Evolutionary conservation across 768 basidiomycete species (phyloP).

Genomic region (Tremella yokohamensis): DNA sequence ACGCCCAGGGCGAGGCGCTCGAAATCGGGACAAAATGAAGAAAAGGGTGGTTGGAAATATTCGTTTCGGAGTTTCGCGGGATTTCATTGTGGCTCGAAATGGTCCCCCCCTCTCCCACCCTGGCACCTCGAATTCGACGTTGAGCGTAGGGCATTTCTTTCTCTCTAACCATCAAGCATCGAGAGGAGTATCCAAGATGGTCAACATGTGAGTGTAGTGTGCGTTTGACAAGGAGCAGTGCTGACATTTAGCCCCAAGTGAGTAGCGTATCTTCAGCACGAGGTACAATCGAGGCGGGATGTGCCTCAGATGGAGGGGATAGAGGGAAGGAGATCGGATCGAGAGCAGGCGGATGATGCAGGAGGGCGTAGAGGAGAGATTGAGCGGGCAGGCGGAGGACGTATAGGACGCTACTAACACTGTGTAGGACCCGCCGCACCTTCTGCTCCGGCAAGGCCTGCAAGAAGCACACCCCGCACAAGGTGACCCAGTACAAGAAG

Average conservation of each 20-base stretch:
- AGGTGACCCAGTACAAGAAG: slow-evolving; percentile 99
- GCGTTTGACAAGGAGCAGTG: slow-evolving; percentile 1
- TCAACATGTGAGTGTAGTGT: slow-evolving; percentile 32
- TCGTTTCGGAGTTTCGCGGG: slow-evolving; percentile 43
- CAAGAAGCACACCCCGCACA: slow-evolving; percentile 71
- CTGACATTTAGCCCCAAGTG: slow-evolving; percentile 29
- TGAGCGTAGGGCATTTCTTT: not conserved
- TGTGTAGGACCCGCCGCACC: slow-evolving; percentile 80
- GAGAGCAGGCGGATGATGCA: no score
- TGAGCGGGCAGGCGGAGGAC: not conserved
- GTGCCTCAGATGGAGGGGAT: slow-evolving; percentile 11
- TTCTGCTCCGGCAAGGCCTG: slow-evolving; percentile 49
- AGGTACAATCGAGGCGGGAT: no score
- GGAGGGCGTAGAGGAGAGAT: slow-evolving; percentile 4
- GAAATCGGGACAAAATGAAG: slow-evolving; percentile 18
- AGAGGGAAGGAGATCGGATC: slow-evolving; percentile 8
- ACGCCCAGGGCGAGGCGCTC: no score
- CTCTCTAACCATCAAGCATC: slow-evolving; percentile 22
- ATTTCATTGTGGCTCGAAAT: slow-evolving; percentile 22
- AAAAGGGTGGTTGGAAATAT: not conserved
- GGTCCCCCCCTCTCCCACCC: not conserved
- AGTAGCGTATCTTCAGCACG: slow-evolving; percentile 32
- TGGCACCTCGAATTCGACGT: not conserved
- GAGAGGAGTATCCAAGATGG: slow-evolving; percentile 8
- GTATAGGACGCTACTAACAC: slow-evolving; percentile 10